Conservation (phyloP, 306 rosid species). For the Adenanthera pavonina region DNA sequence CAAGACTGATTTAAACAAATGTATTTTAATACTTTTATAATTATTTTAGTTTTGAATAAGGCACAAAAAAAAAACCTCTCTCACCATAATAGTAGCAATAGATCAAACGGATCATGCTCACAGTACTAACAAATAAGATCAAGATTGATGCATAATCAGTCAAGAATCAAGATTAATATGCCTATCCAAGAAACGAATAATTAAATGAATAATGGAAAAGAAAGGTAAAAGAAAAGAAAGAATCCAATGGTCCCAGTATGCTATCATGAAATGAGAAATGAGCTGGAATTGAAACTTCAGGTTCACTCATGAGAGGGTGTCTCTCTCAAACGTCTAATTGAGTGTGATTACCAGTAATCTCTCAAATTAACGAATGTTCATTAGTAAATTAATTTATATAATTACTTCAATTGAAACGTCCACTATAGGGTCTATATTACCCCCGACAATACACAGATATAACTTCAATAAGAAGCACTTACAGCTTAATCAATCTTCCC, state of each 20-base stretch:
- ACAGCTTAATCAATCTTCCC: not conserved
- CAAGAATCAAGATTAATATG: not conserved
- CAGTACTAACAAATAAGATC: not conserved
- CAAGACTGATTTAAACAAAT: not conserved
- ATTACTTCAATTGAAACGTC: conserved; percentile 1
- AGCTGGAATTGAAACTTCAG: conserved; percentile 56
- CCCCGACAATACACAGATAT: conserved; percentile 36
- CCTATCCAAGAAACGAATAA: conserved; percentile 6
- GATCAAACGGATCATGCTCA: not conserved
- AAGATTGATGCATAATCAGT: not conserved
- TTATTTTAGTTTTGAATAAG: too few relatives aligned
- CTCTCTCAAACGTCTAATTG: conserved; percentile 43
- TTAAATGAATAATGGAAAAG: not conserved
- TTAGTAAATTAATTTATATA: not conserved
- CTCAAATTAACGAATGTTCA: conserved; percentile 12
- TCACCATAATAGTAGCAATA: not conserved
- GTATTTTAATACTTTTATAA: too few relatives aligned
- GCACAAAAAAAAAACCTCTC: not conserved
- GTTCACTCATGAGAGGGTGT: conserved; percentile 42
- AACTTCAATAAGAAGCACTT: conserved; percentile 6
- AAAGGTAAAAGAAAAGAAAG: conserved; percentile 21
- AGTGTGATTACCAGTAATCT: conserved; percentile 41
- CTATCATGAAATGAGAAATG: conserved; percentile 37
- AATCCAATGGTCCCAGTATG: conserved; percentile 37
- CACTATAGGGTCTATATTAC: conserved; percentile 20